These are phyloP conservation scores for Mycena venus DNA, from an alignment of 768 basidiomycete genomes.

Conservation along the genomic window DNA sequence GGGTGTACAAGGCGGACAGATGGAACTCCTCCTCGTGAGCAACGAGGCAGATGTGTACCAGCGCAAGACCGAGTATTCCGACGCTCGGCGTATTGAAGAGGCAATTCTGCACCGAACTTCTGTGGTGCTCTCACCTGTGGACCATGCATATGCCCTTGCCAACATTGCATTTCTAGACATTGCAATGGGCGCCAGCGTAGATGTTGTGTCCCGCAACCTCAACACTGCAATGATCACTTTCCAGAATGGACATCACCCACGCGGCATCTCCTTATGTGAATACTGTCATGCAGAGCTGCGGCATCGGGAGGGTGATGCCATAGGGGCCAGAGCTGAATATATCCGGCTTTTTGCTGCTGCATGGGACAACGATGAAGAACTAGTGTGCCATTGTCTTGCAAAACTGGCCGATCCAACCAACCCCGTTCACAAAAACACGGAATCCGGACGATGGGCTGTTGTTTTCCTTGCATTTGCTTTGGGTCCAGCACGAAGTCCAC, in stretches of 20 bases:
- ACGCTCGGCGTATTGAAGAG: no score
- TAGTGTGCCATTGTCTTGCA: background rate
- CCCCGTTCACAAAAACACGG: background rate
- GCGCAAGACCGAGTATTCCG: no score
- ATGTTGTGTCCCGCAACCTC: background rate
- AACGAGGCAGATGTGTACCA: no score
- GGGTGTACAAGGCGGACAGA: no score
- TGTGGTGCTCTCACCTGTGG: background rate
- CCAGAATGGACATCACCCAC: background rate
- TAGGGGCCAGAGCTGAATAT: background rate
- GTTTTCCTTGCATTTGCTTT: background rate
- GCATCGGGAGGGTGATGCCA: background rate
- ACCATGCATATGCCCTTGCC: background rate
- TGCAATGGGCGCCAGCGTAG: background rate
- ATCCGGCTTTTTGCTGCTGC: background rate
- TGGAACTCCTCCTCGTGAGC: no score
- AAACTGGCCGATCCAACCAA: background rate
- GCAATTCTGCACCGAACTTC: no score
- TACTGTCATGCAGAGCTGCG: background rate
- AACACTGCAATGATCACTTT: background rate
- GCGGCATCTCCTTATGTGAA: background rate
- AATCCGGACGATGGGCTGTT: background rate
- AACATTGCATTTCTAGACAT: background rate
- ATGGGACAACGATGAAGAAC: background rate
- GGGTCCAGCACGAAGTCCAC: background rate